Percentiles rank a stretch among this genome's conserved stretches.
These are phyloP conservation scores for Rosa persica DNA, from an alignment of 306 rosid genomes.

Conservation along the genomic window DNA sequence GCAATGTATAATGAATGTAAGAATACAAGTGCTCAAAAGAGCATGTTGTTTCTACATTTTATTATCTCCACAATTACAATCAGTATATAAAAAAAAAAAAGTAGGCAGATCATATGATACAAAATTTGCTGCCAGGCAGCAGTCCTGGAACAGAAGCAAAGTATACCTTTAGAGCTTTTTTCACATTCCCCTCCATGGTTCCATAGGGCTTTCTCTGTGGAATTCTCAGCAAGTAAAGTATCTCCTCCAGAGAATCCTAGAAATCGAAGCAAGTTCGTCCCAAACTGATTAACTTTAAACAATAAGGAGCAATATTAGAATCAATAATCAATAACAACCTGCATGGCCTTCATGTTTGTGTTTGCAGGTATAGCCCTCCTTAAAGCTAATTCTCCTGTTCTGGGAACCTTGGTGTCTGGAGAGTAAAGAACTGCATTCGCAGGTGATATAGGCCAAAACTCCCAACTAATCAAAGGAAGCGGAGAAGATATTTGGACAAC, in stretches of 20 bases:
- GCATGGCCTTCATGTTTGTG: conserved; percentile 78
- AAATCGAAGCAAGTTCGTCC: conserved; percentile 20
- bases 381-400: conserved; percentile 89
- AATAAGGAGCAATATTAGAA: not conserved
- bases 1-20: not conserved
- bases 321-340: conserved; percentile 46
- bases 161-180: conserved; percentile 82
- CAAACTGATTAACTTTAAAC: conserved; percentile 4
- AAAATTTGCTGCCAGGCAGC: too few relatives aligned
- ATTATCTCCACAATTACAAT: not conserved
- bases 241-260: conserved; percentile 85
- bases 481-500: conserved; percentile 55
- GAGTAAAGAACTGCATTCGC: conserved; percentile 77
- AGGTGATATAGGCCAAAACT: conserved; percentile 43
- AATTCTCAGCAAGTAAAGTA: conserved; percentile 80
- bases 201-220: conserved; percentile 96
- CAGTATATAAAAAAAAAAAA: not conserved
- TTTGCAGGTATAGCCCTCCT: conserved; percentile 91
- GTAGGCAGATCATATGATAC: not conserved
- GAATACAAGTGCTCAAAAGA: not conserved
- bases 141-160: not conserved
- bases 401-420: conserved; percentile 86
- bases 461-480: conserved; percentile 45
- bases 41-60: not conserved
- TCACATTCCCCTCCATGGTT: conserved; percentile 93